A percentile compares a stretch with the other conserved stretches of the same genome.
These are phyloP conservation scores for Corylus avellana DNA, from an alignment of 306 rosid genomes.

Conservation along the genomic window DNA sequence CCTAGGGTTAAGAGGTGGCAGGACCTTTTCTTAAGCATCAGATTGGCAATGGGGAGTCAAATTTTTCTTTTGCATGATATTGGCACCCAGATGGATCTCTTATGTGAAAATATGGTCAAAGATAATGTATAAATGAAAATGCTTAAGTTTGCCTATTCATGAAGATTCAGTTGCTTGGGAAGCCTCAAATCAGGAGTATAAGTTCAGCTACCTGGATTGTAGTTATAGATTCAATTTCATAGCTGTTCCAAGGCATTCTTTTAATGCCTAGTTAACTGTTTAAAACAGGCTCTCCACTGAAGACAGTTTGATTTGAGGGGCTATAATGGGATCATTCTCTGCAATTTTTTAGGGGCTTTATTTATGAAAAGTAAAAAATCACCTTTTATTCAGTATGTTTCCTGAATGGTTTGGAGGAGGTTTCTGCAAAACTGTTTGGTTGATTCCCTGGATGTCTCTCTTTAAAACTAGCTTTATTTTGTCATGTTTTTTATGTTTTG, in stretches of 20 bases:
- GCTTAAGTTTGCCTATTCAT: not conserved
- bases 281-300: not conserved
- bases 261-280: not conserved
- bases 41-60: too few species aligned
- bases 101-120: too few species aligned
- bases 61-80: too few species aligned
- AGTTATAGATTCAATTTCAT: not conserved
- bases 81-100: too few species aligned
- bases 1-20: too few species aligned
- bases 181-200: not conserved
- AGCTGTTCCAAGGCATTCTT: too few species aligned
- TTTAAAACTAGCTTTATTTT: too few species aligned
- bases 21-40: too few species aligned
- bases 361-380: not conserved
- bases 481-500: too few species aligned
- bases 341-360: not conserved
- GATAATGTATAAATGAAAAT: too few species aligned
- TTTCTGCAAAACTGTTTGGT: not conserved
- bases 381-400: not conserved
- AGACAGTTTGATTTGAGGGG: too few species aligned
- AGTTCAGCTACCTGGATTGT: not conserved
- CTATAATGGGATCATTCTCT: not conserved
- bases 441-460: not conserved
- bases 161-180: not conserved
- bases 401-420: not conserved